Conservation (phyloP, 345 rosid species). For the Corymbia maculata region DNA sequence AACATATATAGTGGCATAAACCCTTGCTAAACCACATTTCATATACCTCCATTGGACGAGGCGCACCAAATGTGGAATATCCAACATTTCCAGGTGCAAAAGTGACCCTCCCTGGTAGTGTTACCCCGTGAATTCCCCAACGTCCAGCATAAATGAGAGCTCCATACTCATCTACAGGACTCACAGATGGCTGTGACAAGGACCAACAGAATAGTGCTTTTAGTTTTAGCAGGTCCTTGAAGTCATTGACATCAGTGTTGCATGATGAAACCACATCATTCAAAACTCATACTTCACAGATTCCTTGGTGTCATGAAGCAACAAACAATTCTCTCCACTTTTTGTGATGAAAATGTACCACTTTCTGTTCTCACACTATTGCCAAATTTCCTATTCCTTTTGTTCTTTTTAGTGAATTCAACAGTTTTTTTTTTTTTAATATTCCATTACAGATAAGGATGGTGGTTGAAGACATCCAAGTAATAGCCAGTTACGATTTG, state of each 20-base stretch:
- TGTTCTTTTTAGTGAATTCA: background rate
- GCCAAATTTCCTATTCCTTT: background rate
- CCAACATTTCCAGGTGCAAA: conserved; percentile 96
- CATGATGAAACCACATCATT: background rate
- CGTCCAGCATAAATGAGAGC: conserved; percentile 86
- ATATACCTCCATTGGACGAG: conserved; percentile 78
- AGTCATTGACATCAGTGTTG: background rate
- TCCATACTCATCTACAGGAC: conserved; percentile 76
- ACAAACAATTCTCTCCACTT: background rate
- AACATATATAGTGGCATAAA: background rate
- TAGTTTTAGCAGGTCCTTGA: background rate
- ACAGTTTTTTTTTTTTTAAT: background rate
- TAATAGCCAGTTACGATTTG: background rate
- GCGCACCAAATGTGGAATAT: conserved; percentile 86
- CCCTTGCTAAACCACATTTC: background rate
- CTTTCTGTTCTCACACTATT: background rate
- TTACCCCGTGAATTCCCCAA: conserved; percentile 84
- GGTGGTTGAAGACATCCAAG: background rate
- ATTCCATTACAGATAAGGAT: background rate
- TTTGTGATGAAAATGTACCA: background rate
- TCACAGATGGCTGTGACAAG: conserved; percentile 48
- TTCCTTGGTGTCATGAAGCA: background rate
- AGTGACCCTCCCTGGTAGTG: conserved; percentile 92
- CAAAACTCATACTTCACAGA: background rate
- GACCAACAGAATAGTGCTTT: background rate